These are phyloP conservation scores for Thalassiosira mediterranea DNA, from an alignment of 352 stramenopile species.

Conservation along the genomic window DNA sequence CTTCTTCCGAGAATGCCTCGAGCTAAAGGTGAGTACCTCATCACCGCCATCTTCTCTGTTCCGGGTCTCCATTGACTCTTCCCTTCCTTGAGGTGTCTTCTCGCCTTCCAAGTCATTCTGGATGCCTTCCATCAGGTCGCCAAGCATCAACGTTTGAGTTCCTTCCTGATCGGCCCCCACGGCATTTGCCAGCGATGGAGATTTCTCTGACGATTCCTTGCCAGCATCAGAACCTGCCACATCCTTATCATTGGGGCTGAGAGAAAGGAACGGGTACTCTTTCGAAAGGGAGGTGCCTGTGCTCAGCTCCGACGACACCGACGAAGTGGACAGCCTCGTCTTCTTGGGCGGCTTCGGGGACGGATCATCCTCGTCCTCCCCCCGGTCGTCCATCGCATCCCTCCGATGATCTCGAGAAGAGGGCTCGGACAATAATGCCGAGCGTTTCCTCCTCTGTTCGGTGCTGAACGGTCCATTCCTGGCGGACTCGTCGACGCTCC, in stretches of 20 bases:
- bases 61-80: no score
- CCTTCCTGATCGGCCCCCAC: constrained; percentile 4
- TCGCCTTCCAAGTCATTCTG: no score
- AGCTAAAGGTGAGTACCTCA: constrained; percentile 3
- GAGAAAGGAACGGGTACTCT: constrained; percentile 50
- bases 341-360: no score
- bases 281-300: constrained; percentile 7
- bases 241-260: constrained; percentile 1
- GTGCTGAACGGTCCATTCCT: not conserved
- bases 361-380: no score
- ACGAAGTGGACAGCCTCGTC: not conserved
- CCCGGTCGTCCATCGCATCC: no score
- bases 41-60: constrained; percentile 10
- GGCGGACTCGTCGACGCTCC: not conserved
- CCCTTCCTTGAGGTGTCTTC: no score
- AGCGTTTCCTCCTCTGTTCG: no score
- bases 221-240: not conserved
- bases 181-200: no score
- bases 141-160: constrained; percentile 23
- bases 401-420: no score
- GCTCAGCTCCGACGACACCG: not conserved
- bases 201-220: not conserved
- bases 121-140: constrained; percentile 32
- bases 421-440: no score
- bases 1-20: constrained; percentile 24